Evolutionary conservation across 148 eudicot genomes (phyloP).

Genomic region (Fagopyrum homotropicum): DNA sequence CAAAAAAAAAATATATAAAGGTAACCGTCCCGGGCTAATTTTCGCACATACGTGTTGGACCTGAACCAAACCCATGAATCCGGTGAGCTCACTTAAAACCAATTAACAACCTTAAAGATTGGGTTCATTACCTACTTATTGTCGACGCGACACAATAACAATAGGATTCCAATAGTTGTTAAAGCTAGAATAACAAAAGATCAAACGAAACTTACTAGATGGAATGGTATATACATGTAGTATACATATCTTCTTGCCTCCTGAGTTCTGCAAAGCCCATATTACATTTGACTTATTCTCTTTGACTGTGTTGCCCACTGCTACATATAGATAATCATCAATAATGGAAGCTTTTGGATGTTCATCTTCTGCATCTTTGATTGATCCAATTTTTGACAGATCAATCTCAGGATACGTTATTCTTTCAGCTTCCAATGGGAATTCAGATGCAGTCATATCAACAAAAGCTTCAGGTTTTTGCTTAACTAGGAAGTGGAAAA

Average conservation of each 20-base stretch:
- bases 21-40: no score
- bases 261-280: slow-evolving; percentile 45
- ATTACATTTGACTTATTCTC: slow-evolving; percentile 32
- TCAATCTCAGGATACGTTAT: slow-evolving; percentile 11
- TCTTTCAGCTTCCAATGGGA: slow-evolving; percentile 2
- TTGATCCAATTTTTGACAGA: slow-evolving; percentile 3
- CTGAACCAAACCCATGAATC: no score
- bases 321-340: slow-evolving; percentile 27
- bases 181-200: not conserved
- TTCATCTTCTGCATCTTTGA: not conserved
- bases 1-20: no score
- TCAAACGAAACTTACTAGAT: slow-evolving; percentile 26
- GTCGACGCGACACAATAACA: no score
- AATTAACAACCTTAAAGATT: no score
- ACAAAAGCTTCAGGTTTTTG: not conserved
- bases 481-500: not conserved
- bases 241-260: slow-evolving; percentile 40
- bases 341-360: not conserved
- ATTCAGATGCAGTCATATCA: slow-evolving; percentile 2
- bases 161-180: not conserved
- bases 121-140: no score
- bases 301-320: slow-evolving; percentile 39
- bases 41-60: no score
- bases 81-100: no score
- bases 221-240: slow-evolving; percentile 52